A percentile compares a stretch with the other conserved stretches of the same genome.
Conservation (phyloP, 805 yeast species). For the Monosporozyma aquatica region DNA sequence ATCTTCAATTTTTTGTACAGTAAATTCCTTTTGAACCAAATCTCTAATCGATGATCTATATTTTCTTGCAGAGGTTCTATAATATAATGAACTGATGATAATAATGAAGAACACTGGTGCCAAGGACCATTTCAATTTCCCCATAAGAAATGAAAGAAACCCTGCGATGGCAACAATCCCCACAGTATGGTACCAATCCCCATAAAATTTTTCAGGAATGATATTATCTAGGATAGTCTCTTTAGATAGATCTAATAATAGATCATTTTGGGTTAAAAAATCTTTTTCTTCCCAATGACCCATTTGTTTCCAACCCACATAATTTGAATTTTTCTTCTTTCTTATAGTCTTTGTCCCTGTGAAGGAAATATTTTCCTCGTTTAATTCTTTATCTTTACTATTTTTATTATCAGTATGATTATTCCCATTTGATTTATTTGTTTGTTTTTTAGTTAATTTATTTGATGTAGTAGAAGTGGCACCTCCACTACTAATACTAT, state of each 20-base stretch:
- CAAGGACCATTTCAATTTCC: constrained; percentile 64
- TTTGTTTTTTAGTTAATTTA: background rate
- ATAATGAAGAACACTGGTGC: constrained; percentile 75
- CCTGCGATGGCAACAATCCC: constrained; percentile 62
- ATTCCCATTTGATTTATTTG: constrained; percentile 12
- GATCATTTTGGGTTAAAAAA: constrained; percentile 55
- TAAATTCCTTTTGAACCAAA: constrained; percentile 76
- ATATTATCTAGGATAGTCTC: constrained; percentile 69
- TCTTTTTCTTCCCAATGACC: constrained; percentile 77
- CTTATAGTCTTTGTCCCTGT: background rate
- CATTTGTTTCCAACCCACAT: constrained; percentile 90
- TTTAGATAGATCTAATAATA: constrained; percentile 57
- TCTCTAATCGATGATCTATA: constrained; percentile 70
- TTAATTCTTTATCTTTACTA: background rate
- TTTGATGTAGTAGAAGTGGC: background rate
- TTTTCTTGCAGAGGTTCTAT: constrained; percentile 75
- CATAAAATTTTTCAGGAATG: constrained; percentile 68
- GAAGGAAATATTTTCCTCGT: background rate
- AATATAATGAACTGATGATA: constrained; percentile 52
- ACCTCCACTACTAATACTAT: background rate
- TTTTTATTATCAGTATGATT: constrained; percentile 11
- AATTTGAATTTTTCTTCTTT: constrained; percentile 41
- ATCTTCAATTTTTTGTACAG: constrained; percentile 69
- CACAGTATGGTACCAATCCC: constrained; percentile 95
- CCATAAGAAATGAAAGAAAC: constrained; percentile 66